Percentiles rank a stretch among this genome's conserved stretches.
phyloP scores from a whole-genome alignment of 208 protist genomes.

The Porcisia deanei region DNA sequence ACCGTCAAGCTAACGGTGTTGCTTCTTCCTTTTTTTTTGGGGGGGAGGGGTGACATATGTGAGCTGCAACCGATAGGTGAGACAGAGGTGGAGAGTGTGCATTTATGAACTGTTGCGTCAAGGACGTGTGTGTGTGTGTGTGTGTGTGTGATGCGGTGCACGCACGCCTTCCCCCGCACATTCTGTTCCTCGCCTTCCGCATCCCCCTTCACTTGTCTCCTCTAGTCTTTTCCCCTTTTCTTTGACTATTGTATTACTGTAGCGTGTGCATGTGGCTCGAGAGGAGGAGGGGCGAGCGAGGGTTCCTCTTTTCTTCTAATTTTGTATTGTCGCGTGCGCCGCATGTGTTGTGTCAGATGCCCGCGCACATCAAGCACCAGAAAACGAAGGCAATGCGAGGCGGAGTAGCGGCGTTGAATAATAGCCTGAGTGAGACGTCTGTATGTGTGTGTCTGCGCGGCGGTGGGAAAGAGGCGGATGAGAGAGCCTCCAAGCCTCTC shows the following conservation, averaged over 20 bases:
- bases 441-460: neutral
- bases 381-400: neutral
- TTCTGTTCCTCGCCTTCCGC: neutral
- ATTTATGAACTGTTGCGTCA: neutral
- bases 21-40: no score
- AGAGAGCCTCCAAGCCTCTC: neutral
- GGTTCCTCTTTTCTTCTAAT: neutral
- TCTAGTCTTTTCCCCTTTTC: neutral
- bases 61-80: neutral
- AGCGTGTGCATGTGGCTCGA: neutral
- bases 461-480: neutral
- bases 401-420: neutral
- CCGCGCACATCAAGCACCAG: neutral
- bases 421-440: neutral
- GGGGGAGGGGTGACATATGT: neutral
- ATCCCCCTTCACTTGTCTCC: neutral
- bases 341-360: neutral
- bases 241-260: neutral
- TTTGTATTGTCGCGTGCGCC: conserved; percentile 3
- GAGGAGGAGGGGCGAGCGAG: neutral
- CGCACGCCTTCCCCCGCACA: neutral
- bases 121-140: neutral
- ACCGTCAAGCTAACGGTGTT: conserved; percentile 22
- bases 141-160: neutral
- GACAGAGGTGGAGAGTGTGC: neutral